Conservation (phyloP, 2,329 filamentous ascomycete species). For the Laburnicola sp. region DNA sequence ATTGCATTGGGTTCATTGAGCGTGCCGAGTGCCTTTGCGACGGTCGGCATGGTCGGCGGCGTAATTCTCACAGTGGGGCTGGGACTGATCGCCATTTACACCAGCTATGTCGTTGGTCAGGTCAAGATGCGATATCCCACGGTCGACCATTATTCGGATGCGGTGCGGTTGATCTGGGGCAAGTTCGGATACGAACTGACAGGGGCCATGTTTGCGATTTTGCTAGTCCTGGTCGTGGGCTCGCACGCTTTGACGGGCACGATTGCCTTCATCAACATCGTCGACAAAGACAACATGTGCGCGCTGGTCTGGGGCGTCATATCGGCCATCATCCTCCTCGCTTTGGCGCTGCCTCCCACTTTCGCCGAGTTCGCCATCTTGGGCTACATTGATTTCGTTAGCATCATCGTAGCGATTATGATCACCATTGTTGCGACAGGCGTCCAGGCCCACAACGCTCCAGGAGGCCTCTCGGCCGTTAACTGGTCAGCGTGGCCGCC, state of each 20-base stretch:
- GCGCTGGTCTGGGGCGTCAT: constrained; percentile 67
- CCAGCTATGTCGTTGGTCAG: constrained; percentile 63
- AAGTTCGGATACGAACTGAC: constrained; percentile 53
- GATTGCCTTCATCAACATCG: constrained; percentile 66
- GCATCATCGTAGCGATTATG: constrained; percentile 66
- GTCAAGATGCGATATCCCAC: constrained; percentile 63
- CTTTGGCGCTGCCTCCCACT: constrained; percentile 65
- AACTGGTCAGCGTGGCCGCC: constrained; percentile 42
- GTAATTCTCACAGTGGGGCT: constrained; percentile 52
- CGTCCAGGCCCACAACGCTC: constrained; percentile 35
- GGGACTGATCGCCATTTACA: constrained; percentile 63
- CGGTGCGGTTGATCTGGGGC: constrained; percentile 66
- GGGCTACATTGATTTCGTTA: constrained; percentile 59
- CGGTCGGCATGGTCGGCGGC: constrained; percentile 52
- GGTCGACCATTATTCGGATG: constrained; percentile 70
- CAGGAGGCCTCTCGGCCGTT: constrained; percentile 35
- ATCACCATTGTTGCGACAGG: constrained; percentile 71
- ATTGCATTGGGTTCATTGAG: constrained; percentile 54
- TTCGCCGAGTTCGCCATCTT: constrained; percentile 66
- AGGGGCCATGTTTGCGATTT: constrained; percentile 57
- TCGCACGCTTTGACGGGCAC: constrained; percentile 72
- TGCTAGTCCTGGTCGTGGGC: constrained; percentile 63
- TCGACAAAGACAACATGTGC: constrained; percentile 63
- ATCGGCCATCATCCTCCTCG: constrained; percentile 61
- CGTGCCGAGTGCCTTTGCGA: constrained; percentile 51